These are phyloP conservation scores for Skeletonema tropicum DNA, from an alignment of 108 stramenopile genomes.

Conservation along the genomic window DNA sequence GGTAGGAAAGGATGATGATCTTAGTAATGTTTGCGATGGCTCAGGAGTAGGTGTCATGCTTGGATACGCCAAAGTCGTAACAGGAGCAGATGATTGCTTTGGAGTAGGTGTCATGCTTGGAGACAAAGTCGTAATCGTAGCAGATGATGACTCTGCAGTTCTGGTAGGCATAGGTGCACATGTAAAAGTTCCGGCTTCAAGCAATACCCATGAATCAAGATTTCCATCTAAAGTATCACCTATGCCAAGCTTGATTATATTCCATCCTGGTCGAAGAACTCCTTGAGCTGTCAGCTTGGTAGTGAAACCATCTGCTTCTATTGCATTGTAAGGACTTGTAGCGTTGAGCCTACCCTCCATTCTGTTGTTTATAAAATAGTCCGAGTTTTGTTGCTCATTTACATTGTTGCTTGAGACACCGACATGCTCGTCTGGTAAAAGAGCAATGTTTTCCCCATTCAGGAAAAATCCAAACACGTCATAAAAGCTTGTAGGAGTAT, in stretches of 20 bases:
- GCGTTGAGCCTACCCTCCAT: not conserved
- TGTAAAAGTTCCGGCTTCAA: constrained; percentile 33
- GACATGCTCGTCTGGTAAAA: constrained; percentile 8
- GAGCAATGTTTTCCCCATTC: constrained; percentile 45
- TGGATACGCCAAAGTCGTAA: no score
- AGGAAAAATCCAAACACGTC: constrained; percentile 48
- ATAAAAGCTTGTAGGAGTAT: constrained; percentile 21
- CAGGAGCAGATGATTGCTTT: not conserved
- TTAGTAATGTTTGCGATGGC: no score
- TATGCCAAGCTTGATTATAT: constrained; percentile 29
- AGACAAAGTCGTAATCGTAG: no score
- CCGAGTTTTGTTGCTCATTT: constrained; percentile 24
- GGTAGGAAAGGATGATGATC: no score
- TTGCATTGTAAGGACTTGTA: constrained; percentile 16
- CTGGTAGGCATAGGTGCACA: constrained; percentile 3
- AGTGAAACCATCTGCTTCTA: constrained; percentile 41
- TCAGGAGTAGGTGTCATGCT: no score
- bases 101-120: no score
- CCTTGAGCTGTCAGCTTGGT: constrained; percentile 32
- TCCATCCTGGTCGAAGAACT: constrained; percentile 16
- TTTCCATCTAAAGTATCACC: constrained; percentile 30
- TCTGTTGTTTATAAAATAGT: constrained; percentile 26
- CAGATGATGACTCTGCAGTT: not conserved
- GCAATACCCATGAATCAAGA: constrained; percentile 38
- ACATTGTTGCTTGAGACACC: constrained; percentile 44